Evolutionary conservation across 164 flowering plant genomes (phyloP).

Genomic region (Kingdonia uniflora): DNA sequence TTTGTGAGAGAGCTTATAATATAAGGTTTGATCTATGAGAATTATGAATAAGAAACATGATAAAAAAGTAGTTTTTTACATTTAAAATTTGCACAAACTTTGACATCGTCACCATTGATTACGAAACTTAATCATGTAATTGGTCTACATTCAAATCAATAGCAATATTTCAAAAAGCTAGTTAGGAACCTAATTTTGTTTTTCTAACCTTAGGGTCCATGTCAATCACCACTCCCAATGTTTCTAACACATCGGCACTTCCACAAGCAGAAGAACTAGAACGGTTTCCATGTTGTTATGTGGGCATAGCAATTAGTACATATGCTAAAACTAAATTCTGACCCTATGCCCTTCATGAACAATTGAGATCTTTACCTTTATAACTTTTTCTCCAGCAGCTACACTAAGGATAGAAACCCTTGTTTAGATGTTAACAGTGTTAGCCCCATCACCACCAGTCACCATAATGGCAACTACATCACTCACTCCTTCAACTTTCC

Average conservation of each 20-base stretch:
- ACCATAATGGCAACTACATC: conserved; percentile 92
- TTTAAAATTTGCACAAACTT: too few species aligned
- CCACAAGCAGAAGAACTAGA: conserved; percentile 98
- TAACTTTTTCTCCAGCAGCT: conserved; percentile 90
- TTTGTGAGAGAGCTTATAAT: too few species aligned
- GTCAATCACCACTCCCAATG: conserved; percentile 62
- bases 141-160: too few species aligned
- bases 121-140: too few species aligned
- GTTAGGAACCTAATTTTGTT: not conserved
- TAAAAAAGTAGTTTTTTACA: too few species aligned
- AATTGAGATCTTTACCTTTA: conserved; percentile 44
- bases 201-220: conserved; percentile 75
- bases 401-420: conserved; percentile 93
- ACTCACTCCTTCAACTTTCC: conserved; percentile 64
- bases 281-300: conserved; percentile 80
- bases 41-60: too few species aligned
- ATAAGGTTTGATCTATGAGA: too few species aligned
- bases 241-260: conserved; percentile 93
- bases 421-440: conserved; percentile 92
- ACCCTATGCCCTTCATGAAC: not conserved
- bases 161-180: not conserved
- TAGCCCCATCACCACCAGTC: conserved; percentile 96
- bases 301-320: not conserved
- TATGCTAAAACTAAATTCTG: not conserved
- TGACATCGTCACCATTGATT: too few species aligned